phyloP scores from a whole-genome alignment of 371 early-diverging fungal species.

The Actinomortierella wolfii region DNA sequence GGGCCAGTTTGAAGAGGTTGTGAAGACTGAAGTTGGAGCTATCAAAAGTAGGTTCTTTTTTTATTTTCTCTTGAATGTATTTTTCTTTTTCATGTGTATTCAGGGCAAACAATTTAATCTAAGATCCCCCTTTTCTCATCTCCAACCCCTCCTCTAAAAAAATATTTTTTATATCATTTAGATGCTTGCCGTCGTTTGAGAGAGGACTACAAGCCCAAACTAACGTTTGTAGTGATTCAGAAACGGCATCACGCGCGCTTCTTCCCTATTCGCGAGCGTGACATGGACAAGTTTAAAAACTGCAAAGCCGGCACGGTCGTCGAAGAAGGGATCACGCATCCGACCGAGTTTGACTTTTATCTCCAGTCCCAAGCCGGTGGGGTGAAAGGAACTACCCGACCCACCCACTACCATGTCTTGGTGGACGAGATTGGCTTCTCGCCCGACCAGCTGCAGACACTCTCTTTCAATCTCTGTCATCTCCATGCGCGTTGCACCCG shows the following conservation, averaged over 20 bases:
- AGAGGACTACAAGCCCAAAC: conserved; percentile 63
- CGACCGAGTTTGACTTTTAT: conserved; percentile 80
- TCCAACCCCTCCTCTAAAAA: no score
- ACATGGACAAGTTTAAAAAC: conserved; percentile 69
- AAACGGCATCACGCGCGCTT: conserved; percentile 90
- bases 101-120: no score
- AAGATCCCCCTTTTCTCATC: no score
- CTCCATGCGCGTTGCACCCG: conserved; percentile 84
- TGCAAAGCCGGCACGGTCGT: conserved; percentile 82
- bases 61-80: neutral
- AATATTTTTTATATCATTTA: no score
- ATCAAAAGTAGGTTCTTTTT: conserved; percentile 48
- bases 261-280: conserved; percentile 57
- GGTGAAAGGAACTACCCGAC: conserved; percentile 85
- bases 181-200: conserved; percentile 69
- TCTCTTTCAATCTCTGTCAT: conserved; percentile 83
- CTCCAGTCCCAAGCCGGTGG: conserved; percentile 81
- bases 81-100: no score
- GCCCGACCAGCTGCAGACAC: conserved; percentile 69
- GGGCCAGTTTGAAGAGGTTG: conserved; percentile 73
- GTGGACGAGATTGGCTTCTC: conserved; percentile 78
- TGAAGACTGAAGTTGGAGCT: conserved; percentile 67
- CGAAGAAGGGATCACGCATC: conserved; percentile 72
- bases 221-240: conserved; percentile 87
- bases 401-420: conserved; percentile 83